Evolutionary conservation across 2,329 filamentous ascomycete species (phyloP), one percentile per base, ranked within the genome.

Genomic region (Beauveria brongniartii): DNA sequence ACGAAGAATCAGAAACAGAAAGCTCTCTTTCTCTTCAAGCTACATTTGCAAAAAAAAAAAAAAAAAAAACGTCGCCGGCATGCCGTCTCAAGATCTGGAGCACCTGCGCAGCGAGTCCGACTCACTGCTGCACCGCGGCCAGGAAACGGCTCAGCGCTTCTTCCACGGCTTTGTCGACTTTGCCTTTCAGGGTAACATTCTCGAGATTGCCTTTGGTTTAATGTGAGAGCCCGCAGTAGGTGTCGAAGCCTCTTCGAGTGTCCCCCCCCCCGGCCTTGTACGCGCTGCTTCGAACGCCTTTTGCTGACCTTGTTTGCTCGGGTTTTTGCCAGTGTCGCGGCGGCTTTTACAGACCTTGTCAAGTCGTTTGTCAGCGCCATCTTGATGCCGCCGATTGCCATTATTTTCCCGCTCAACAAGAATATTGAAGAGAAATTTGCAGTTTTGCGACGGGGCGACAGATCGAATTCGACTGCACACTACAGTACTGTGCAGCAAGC

Each of bases 361-460:
- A 90, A 86, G 61, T 88, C 84, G 9, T 87, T 91, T 68, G 87
- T 91, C 58, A 83, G 81, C 63, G 86, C 90, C 66, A 82, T 91
- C 40, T 74, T 91, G 51, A 81, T 91, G 63, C 89, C 88, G 5
- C 79, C 88, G 0, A 75, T 91, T 30, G 88, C 87, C 2, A 74
- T 91, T 47, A 74, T 91, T 24, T 80, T 89, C 5, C 88, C 88
- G 54, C 74, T 91, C 61, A 82, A 87, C 67, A 82, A 83, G 64
- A 91, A 91, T 69, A 80, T 91, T 68, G 85, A 89, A 68, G 83
- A 90, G 73, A 90, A 90, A 71, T 91, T 91, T 70, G 83, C 87
- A 0, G 82, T 90, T 7, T 72, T 91, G 30, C 79, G 77, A 43
- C 69, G 75, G 0, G 88, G 88, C 0, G 80, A 82, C 3, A 77